A percentile compares a stretch with the other conserved stretches of the same genome.
These are phyloP conservation scores for Coprinopsis marcescibilis DNA, from an alignment of 768 basidiomycete genomes.

Conservation along the genomic window DNA sequence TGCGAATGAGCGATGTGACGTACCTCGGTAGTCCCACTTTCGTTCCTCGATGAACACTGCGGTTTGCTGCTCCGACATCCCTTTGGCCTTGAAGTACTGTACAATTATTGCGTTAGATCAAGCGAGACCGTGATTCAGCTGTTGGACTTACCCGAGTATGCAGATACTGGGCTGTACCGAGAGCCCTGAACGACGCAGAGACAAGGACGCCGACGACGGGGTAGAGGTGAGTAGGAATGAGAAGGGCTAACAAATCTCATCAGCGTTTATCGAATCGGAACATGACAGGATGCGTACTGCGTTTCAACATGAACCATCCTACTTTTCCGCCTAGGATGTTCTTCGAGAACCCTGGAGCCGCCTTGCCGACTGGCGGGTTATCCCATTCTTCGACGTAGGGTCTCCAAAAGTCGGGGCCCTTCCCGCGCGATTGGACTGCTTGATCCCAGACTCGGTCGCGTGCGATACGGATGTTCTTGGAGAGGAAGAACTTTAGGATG, in stretches of 20 bases:
- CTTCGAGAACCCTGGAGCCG: constrained; percentile 24
- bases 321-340: constrained; percentile 28
- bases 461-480: constrained; percentile 76
- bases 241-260: constrained; percentile 32
- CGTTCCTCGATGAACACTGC: constrained; percentile 82
- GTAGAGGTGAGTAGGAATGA: constrained; percentile 61
- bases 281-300: constrained; percentile 27
- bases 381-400: constrained; percentile 82
- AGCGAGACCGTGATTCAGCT: too few species aligned
- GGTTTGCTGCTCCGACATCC: constrained; percentile 65
- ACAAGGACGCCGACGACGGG: constrained; percentile 62
- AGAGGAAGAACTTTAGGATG: constrained; percentile 79
- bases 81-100: constrained; percentile 84
- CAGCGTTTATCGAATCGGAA: background rate
- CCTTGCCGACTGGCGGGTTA: constrained; percentile 38
- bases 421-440: constrained; percentile 78
- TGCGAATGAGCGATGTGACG: constrained; percentile 10
- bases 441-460: constrained; percentile 74
- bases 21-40: constrained; percentile 83
- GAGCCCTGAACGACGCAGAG: constrained; percentile 58
- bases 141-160: constrained; percentile 65
- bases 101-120: too few species aligned
- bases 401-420: constrained; percentile 78
- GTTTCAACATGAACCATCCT: constrained; percentile 39
- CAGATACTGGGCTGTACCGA: constrained; percentile 61